Conservation (phyloP, 2,329 filamentous ascomycete genomes). For the Calonectria pauciramosa region DNA sequence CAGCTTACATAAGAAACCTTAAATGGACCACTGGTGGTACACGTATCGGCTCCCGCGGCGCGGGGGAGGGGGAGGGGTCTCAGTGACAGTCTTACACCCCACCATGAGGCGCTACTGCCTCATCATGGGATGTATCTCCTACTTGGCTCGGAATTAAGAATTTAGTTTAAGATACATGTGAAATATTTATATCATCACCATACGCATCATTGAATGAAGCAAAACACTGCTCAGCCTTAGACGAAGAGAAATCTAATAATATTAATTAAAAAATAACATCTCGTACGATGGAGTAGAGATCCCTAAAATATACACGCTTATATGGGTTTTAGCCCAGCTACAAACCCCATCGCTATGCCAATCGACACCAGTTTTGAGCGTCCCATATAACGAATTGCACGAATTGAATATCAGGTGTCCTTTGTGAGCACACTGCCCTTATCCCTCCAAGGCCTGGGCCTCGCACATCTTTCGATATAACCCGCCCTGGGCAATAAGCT, state of each 20-base stretch:
- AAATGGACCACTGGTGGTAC: no score
- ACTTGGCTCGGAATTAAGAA: background rate
- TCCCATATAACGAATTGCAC: background rate
- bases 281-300: background rate
- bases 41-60: no score
- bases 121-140: background rate
- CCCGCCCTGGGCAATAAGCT: slow-evolving; percentile 62
- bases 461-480: slow-evolving; percentile 66
- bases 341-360: background rate
- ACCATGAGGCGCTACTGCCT: background rate
- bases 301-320: background rate
- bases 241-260: background rate
- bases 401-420: background rate
- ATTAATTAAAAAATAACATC: background rate
- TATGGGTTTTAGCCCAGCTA: no score
- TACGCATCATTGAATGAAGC: background rate
- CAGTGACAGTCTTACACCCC: no score
- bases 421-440: background rate
- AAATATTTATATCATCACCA: background rate
- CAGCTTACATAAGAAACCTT: no score
- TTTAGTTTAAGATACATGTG: background rate
- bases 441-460: slow-evolving; percentile 52
- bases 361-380: background rate
- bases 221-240: background rate
- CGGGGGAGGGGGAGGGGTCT: no score